Evolutionary conservation across 2,329 filamentous ascomycete genomes (phyloP).

Genomic region (Ustulina deusta): DNA sequence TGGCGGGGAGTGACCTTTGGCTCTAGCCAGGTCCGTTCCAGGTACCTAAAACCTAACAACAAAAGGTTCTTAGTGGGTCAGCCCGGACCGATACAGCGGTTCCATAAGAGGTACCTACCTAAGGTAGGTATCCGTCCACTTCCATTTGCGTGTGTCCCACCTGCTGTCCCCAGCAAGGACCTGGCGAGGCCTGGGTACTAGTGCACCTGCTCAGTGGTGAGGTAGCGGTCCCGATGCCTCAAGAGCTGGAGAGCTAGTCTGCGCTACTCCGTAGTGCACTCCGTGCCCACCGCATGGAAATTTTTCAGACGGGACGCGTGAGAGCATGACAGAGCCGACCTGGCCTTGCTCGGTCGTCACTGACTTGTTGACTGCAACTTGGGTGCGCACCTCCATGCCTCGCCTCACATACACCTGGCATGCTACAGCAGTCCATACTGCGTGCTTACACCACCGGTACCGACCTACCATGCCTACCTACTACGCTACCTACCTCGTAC

Average conservation of each 20-base stretch:
- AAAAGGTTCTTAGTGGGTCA: slow-evolving; percentile 23
- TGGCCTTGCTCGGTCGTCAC: slow-evolving; percentile 28
- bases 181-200: slow-evolving; percentile 16
- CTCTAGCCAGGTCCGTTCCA: slow-evolving; percentile 9
- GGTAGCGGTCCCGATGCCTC: slow-evolving; percentile 12
- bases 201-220: slow-evolving; percentile 4
- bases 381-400: slow-evolving; percentile 32
- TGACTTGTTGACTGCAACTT: slow-evolving; percentile 18
- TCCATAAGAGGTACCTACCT: slow-evolving; percentile 29
- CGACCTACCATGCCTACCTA: slow-evolving; percentile 1
- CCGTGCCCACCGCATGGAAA: slow-evolving; percentile 34
- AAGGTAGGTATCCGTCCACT: slow-evolving; percentile 21
- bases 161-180: slow-evolving; percentile 21
- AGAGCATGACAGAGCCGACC: slow-evolving; percentile 35
- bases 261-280: slow-evolving; percentile 15
- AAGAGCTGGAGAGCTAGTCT: not conserved
- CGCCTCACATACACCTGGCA: slow-evolving; percentile 23
- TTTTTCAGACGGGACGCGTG: slow-evolving; percentile 28
- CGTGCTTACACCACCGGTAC: slow-evolving; percentile 3
- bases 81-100: slow-evolving; percentile 29
- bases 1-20: slow-evolving; percentile 9
- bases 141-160: slow-evolving; percentile 17
- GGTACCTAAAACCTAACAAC: slow-evolving; percentile 18
- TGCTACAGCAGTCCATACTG: slow-evolving; percentile 12
- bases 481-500: slow-evolving; percentile 7